Evolutionary conservation across 2,329 filamentous ascomycete species (phyloP).

Genomic region (Penicillium hordei): DNA sequence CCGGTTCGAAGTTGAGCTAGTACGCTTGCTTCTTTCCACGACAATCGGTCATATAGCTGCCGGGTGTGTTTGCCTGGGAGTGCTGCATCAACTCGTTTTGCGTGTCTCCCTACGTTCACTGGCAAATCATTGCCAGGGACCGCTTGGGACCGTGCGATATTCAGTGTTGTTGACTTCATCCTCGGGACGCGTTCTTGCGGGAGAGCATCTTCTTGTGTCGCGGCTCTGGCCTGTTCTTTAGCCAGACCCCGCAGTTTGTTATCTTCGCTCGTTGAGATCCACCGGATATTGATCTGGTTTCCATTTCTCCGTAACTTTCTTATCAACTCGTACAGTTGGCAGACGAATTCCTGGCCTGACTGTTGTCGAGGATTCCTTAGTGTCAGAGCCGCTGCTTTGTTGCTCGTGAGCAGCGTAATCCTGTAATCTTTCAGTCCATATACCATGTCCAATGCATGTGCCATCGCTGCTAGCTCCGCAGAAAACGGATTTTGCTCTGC

Average conservation of each 20-base stretch:
- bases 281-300: background rate
- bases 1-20: constrained; percentile 31
- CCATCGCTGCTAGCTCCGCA: background rate
- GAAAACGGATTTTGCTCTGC: background rate
- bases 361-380: background rate
- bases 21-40: constrained; percentile 32
- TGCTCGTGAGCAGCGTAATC: background rate
- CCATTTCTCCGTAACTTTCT: background rate
- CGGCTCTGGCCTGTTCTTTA: constrained; percentile 24
- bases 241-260: constrained; percentile 12
- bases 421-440: background rate
- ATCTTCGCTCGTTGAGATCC: background rate
- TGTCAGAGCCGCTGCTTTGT: background rate
- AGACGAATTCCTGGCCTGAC: background rate
- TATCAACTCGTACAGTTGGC: background rate
- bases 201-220: constrained; percentile 21
- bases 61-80: constrained; percentile 29
- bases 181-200: constrained; percentile 14
- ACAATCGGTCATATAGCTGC: constrained; percentile 23
- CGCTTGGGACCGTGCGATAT: constrained; percentile 23
- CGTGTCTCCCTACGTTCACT: constrained; percentile 25
- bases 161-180: constrained; percentile 30
- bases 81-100: constrained; percentile 12
- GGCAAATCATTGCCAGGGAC: constrained; percentile 17
- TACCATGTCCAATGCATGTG: background rate